Base-by-base conservation (phyloP, 305 asterid species). In the Solanum hybrid region DNA sequence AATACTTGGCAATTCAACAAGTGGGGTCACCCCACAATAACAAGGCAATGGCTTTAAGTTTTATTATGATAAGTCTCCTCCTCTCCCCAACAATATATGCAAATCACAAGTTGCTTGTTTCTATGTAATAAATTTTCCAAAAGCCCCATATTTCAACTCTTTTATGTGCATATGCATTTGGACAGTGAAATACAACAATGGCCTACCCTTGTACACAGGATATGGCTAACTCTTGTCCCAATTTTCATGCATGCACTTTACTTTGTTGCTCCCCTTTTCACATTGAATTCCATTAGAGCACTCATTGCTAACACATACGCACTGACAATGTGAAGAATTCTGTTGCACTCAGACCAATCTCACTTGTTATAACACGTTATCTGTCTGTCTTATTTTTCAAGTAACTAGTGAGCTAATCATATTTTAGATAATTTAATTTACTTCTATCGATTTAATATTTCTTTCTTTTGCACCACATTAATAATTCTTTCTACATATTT, bases 71-170 rank as follows among this genome's bases (percentile, higher is more conserved):
- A 64, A 81, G 10, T 82, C 24, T 32, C 32, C 24, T 56, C 38
- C 69, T 56, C 69, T 56, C 10, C 84, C 86, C 78, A 66, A 34
- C 75, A 82, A 34, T 16, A 42, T 69, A 71, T 84, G 72, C 90
- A 88, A 17, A 90, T 90, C 80, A 56, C 87, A 85, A 88, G 73
- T 88, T 51, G 12, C 38, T 73, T 77, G 82, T 88, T 84, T 78
- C 69, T 26, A 64, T 64, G 34, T 56, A n/a, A 73, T 81, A 73
- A 75, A 69, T 85, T 75, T 88, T 51, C 69, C 42, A 29, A 46
- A 88, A 89, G 82, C 12, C 89, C 90, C 90, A 56, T 34, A 35
- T 40, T 51, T 81, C 27, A 16, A 42, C 87, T 75, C 26, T 73
- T 22, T 76, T 78, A 56, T 88, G 89, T 88, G 90, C 86, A 42